Base-by-base conservation (phyloP, 208 protist species). In the Acanthamoeba castellanii region DNA sequence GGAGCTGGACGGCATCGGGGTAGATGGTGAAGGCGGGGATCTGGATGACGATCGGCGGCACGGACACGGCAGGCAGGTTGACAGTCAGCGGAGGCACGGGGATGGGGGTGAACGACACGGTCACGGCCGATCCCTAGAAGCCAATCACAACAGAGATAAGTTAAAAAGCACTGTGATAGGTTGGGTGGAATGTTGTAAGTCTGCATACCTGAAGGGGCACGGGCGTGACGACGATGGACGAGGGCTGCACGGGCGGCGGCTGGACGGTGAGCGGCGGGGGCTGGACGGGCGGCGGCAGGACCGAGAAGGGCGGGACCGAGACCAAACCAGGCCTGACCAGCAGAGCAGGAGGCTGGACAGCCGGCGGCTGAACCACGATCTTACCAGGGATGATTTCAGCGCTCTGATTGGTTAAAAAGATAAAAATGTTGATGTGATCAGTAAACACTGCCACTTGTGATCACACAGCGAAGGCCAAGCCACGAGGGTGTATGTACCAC, bases 11-110 rank as follows among this genome's bases (percentile, higher is more conserved):
- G 18, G 76, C 42, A n/a, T 22, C 27, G 42, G 76, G 76, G 27
- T 85, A 34, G 76, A 85, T 85, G 76, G 76, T 85, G 76, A 85
- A 85, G 76, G 76, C 76, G 76, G 76, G 76, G 42, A 85, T 85
- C 76, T 85, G 76, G 76, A 85, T 85, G 20, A 85, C 76, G 76
- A 85, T 85, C 42, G 76, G 76, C 2, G 76, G 76, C 4, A 85
- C 76, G 9, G 76, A 85, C 76, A 85, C 76, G 42, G 34, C 76
- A 27, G 76, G 76, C 22, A 85, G 76, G 45, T 85, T 57, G 16
- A 85, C 30, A 2, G 76, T 85, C 32, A 85, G 76, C 11, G 76
- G 76, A 57, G 76, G 76, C 42, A 85, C 76, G 30, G 76, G 14
- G 47, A 85, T 85, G 37, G 76, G 76, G 14, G 76, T 85, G 76